Percentiles rank a stretch among this genome's conserved stretches.
These are phyloP conservation scores for Paraurostyla sp. DNA, from an alignment of 73 alveolate species.

Conservation along the genomic window DNA sequence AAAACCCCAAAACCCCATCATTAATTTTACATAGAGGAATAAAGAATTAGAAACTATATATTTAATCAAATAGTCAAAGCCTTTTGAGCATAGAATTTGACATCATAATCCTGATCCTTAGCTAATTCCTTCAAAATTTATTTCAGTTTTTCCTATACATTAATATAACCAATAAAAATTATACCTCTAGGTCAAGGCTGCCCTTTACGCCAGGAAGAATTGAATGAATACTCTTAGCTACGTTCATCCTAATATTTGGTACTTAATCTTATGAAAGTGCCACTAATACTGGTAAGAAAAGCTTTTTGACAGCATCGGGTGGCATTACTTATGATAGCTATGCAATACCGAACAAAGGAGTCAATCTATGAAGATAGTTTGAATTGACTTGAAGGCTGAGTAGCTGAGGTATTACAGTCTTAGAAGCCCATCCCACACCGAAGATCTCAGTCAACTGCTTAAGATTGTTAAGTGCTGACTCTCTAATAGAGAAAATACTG, in stretches of 20 bases:
- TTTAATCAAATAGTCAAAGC: conserved; percentile 32
- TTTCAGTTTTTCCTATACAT: conserved; percentile 36
- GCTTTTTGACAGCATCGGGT: conserved; percentile 55
- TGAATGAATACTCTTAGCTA: conserved; percentile 63
- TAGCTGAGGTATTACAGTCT: conserved; percentile 59
- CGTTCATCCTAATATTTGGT: conserved; percentile 88
- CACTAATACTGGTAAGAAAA: conserved; percentile 69
- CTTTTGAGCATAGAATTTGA: conserved; percentile 58
- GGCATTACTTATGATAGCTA: conserved; percentile 33
- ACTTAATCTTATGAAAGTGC: conserved; percentile 83
- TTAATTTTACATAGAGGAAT: too few relatives aligned
- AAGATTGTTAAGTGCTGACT: conserved; percentile 44
- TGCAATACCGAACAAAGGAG: conserved; percentile 69
- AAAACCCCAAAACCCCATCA: too few relatives aligned
- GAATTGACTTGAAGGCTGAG: conserved; percentile 36
- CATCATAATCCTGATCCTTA: conserved; percentile 75
- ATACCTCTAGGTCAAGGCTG: conserved; percentile 28
- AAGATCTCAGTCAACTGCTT: conserved; percentile 67
- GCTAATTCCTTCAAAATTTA: conserved; percentile 47
- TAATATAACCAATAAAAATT: background rate
- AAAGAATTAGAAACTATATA: too few relatives aligned
- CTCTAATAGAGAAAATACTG: conserved; percentile 72
- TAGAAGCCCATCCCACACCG: conserved; percentile 74
- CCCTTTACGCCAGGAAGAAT: conserved; percentile 53
- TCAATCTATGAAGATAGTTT: conserved; percentile 70